Conservation (phyloP, 441 rosid species). For the Cnidoscolus chayamansa region DNA sequence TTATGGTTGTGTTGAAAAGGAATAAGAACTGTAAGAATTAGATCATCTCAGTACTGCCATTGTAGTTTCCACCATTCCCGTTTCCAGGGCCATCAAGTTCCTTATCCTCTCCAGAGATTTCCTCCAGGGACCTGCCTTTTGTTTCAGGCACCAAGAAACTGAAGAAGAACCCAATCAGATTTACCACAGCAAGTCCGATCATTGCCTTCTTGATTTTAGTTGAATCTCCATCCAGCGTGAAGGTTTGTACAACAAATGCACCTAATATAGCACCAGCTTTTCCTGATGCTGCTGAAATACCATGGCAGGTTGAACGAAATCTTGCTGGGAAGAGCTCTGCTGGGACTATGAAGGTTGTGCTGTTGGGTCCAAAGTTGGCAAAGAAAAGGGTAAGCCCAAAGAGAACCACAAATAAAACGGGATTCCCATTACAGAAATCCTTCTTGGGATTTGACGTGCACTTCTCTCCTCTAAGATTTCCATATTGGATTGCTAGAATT, state of each 20-base stretch:
- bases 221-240: conserved; percentile 29
- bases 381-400: conserved; percentile 57
- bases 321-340: conserved; percentile 70
- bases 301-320: conserved; percentile 61
- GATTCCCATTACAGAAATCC: conserved; percentile 33
- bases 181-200: conserved; percentile 43
- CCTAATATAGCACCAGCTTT: conserved; percentile 66
- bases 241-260: conserved; percentile 49
- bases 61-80: neutral
- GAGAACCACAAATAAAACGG: conserved; percentile 31
- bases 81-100: conserved; percentile 10
- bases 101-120: conserved; percentile 51
- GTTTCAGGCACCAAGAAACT: conserved; percentile 62
- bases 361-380: conserved; percentile 67
- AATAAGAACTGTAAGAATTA: neutral
- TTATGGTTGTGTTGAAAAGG: neutral
- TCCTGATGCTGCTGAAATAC: conserved; percentile 61
- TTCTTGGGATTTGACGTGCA: neutral
- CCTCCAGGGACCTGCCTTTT: conserved; percentile 59
- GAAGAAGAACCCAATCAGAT: conserved; percentile 44
- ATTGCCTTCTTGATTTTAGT: conserved; percentile 36
- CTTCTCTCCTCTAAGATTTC: conserved; percentile 30
- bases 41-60: neutral
- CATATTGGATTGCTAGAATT: conserved; percentile 34
- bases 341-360: conserved; percentile 62